Percentiles rank a stretch among this genome's conserved stretches.
These are phyloP conservation scores for Botryosphaeria dothidea DNA, from an alignment of 2,329 filamentous ascomycete species.

Conservation along the genomic window DNA sequence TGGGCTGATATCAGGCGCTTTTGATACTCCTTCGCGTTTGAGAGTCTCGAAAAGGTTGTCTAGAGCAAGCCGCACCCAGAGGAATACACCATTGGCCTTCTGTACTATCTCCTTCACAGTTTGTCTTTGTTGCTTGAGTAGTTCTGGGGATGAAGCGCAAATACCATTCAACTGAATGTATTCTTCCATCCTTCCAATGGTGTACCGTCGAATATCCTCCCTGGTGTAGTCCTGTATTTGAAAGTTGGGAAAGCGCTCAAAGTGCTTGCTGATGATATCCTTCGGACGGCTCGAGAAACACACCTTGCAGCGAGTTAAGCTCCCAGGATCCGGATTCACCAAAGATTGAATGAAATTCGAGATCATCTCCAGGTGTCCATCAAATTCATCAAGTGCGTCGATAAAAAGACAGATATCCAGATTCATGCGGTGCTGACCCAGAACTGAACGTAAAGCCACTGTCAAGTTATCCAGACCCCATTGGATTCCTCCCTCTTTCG, in stretches of 20 bases:
- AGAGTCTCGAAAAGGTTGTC: not conserved
- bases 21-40: no score
- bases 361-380: not conserved
- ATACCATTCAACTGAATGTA: not conserved
- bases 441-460: not conserved
- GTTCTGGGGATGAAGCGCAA: no score
- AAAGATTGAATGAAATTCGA: not conserved
- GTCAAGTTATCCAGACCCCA: not conserved
- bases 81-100: constrained; percentile 16
- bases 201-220: constrained; percentile 21
- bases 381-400: constrained; percentile 9
- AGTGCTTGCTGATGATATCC: constrained; percentile 20
- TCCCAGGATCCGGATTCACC: no score
- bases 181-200: constrained; percentile 6
- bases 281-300: constrained; percentile 23
- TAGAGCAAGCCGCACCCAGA: constrained; percentile 17
- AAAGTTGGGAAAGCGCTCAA: constrained; percentile 4
- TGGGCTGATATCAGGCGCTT: no score
- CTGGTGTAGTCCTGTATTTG: constrained; percentile 22
- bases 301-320: no score
- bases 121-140: no score
- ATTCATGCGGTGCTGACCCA: not conserved
- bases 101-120: not conserved
- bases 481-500: not conserved
- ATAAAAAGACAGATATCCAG: not conserved